Conservation (phyloP, 2,329 filamentous ascomycete genomes). For the Phialophora tarda region DNA sequence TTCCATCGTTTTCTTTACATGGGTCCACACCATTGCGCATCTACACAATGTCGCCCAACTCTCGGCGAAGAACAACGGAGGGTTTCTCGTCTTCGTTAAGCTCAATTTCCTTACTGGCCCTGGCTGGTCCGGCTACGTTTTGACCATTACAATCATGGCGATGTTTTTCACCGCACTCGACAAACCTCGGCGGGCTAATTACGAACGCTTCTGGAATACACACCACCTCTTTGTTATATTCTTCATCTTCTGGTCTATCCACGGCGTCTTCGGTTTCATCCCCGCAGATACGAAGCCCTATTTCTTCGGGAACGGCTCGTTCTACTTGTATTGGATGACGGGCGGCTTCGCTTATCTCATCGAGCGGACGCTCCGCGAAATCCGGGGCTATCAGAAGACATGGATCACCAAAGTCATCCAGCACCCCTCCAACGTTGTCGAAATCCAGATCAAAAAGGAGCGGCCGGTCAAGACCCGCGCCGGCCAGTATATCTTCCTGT, state of each 20-base stretch:
- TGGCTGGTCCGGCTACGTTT: conserved; percentile 85
- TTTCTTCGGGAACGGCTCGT: conserved; percentile 76
- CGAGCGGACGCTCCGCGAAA: conserved; percentile 76
- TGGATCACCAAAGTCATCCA: conserved; percentile 89
- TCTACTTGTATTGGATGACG: conserved; percentile 90
- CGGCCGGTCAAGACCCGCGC: conserved; percentile 80
- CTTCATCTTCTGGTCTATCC: conserved; percentile 87
- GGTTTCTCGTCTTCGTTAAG: conserved; percentile 76
- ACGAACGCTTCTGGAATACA: conserved; percentile 88
- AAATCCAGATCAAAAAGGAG: conserved; percentile 86
- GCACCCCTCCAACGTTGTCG: conserved; percentile 85
- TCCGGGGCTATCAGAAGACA: conserved; percentile 80
- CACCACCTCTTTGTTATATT: conserved; percentile 88
- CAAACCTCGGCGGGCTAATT: conserved; percentile 78
- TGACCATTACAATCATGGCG: conserved; percentile 76
- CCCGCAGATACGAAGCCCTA: conserved; percentile 80
- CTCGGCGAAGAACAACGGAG: conserved; percentile 74
- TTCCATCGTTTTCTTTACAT: conserved; percentile 88
- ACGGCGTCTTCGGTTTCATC: conserved; percentile 90
- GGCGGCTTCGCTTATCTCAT: conserved; percentile 78
- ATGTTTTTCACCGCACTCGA: conserved; percentile 80
- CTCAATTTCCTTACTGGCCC: conserved; percentile 82
- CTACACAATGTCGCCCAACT: conserved; percentile 86
- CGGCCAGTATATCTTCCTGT: conserved; percentile 83
- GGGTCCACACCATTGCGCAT: conserved; percentile 85